Percentiles rank a stretch among this genome's conserved stretches.
Evolutionary conservation across 306 rosid genomes (phyloP).

Genomic region (Vigna trinervia): DNA sequence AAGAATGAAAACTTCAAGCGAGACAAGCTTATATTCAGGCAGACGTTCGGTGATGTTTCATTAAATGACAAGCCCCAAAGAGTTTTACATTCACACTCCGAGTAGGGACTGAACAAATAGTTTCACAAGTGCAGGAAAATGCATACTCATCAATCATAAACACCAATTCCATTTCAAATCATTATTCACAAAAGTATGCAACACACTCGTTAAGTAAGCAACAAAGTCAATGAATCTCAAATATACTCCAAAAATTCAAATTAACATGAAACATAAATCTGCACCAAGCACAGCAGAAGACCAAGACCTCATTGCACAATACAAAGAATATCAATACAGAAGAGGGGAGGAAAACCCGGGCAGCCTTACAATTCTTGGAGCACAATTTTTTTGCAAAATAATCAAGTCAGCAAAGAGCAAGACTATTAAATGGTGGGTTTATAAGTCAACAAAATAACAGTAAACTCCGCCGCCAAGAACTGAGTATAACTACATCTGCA

Average conservation of each 20-base stretch:
- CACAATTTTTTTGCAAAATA: neutral
- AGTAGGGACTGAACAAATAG: slow-evolving; percentile 1
- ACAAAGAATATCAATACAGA: neutral
- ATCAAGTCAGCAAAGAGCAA: slow-evolving; percentile 29
- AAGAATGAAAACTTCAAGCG: neutral
- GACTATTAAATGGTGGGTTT: neutral
- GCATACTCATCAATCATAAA: neutral
- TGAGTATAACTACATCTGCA: neutral
- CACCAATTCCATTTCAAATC: neutral
- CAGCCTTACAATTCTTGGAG: slow-evolving; percentile 26
- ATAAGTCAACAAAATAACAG: slow-evolving; percentile 21
- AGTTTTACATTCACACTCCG: slow-evolving; percentile 2
- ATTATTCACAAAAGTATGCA: slow-evolving; percentile 23
- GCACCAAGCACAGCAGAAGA: neutral
- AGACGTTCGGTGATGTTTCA: neutral
- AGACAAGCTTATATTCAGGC: neutral
- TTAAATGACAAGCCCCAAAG: slow-evolving; percentile 10
- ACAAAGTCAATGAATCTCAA: neutral
- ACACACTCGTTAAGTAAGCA: neutral
- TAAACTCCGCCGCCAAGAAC: neutral
- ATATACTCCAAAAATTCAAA: neutral
- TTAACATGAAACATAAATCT: neutral
- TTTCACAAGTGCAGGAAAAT: slow-evolving; percentile 9
- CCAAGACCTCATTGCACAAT: neutral
- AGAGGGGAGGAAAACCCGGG: neutral